Evolutionary conservation across 805 yeast species (phyloP).

Genomic region (Tetrapisispora phaffii): DNA sequence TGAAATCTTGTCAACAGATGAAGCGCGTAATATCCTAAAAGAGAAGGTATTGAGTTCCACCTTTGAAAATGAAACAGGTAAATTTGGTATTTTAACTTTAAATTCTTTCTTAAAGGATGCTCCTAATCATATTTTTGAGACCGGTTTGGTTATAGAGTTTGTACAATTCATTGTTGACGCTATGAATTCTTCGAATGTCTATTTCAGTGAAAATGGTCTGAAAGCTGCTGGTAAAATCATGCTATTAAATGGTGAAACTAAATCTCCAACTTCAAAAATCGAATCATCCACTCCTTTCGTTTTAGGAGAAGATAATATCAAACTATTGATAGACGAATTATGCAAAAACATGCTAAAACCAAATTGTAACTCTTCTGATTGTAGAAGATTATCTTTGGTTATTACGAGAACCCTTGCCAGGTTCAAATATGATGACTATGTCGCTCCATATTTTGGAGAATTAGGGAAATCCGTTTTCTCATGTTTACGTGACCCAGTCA

Average conservation of each 20-base stretch:
- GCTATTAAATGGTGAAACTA: conserved; percentile 38
- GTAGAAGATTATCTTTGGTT: conserved; percentile 71
- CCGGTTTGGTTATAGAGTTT: conserved; percentile 42
- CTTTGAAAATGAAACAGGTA: conserved; percentile 35
- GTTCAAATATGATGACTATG: conserved; percentile 39
- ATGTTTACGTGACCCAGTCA: conserved; percentile 76
- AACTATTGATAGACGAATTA: conserved; percentile 40
- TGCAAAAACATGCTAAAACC: conserved; percentile 45
- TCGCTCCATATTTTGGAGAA: conserved; percentile 44
- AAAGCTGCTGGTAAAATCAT: conserved; percentile 75
- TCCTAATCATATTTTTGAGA: conserved; percentile 49
- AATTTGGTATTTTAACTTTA: conserved; percentile 60
- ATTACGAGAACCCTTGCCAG: conserved; percentile 68
- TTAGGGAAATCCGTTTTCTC: conserved; percentile 68
- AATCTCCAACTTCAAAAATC: conserved; percentile 28
- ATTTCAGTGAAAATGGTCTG: conserved; percentile 65
- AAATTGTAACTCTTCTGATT: conserved; percentile 53
- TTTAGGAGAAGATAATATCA: conserved; percentile 35
- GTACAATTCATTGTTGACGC: conserved; percentile 40
- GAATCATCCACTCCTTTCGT: conserved; percentile 29
- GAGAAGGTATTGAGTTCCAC: conserved; percentile 46
- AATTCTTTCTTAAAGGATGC: conserved; percentile 75
- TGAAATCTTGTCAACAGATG: conserved; percentile 52
- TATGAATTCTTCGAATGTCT: conserved; percentile 33
- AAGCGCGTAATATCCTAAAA: conserved; percentile 49